Evolutionary conservation across 331 rosid species (phyloP), one percentile per base, ranked within the genome.

Genomic region (Malus hybrid): DNA sequence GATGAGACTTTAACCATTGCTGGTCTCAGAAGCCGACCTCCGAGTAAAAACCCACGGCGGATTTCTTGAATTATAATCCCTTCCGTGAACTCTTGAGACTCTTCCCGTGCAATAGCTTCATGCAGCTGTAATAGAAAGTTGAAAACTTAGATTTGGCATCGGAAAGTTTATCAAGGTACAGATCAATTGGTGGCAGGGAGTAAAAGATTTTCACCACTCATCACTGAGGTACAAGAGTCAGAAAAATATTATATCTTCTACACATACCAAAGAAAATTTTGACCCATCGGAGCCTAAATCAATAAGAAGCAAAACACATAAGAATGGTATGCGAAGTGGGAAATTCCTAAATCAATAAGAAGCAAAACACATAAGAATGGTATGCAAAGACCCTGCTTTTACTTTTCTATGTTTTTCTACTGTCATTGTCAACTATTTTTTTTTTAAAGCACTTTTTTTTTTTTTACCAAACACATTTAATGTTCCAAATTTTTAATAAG

Each of bases 31-130:
- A 95, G 88, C 67, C 85, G 87, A 18, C 84, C 96, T 69, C 80
- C 84, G 10, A 90, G 97, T 61, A 84, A 44, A 82, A 95, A 95
- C 19, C 99, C 99, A 0, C 97, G 97, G 13, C 87, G 82, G 28
- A 87, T 48, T 82, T 94, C 97, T 80, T 90, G 84, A 56, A 83
- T 84, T 73, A 94, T 76, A 78, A 90, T 78, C 29, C 99, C 97
- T 74, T 94, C 97, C 80, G 84, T 87, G 79, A 85, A 86, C 73
- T 92, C 92, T 28, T 67, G 78, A 19, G 97, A 92, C 78, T 85
- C 91, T 88, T 89, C 99, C 2, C 97, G 93, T 27, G 83, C 96
- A 79, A 94, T 50, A 65, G 97, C 97, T 83, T 94, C 97, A 70
- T 94, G 99, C 36, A 86, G 69, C 99, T 94, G 73, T 54, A 76